Evolutionary conservation across 1,284 basidiomycete species (phyloP), one percentile per base, ranked within the genome.

Genomic region (Ustilago xerochloae): DNA sequence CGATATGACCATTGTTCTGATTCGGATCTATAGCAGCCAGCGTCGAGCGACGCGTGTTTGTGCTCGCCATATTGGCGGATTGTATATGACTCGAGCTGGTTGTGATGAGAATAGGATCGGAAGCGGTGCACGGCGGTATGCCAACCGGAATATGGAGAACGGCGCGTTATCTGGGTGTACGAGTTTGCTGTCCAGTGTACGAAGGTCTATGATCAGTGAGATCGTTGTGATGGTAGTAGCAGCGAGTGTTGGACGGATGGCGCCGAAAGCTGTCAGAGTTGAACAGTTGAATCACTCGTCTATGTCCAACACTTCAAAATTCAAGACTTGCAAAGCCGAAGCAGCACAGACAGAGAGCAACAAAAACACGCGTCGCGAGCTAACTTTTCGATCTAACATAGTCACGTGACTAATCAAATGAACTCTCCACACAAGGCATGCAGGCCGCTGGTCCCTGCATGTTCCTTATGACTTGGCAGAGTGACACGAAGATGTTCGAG

Each of bases 21-120:
- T 80, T 80, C n/a, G 74, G 53, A 33, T 80, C 78, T 45, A 80
- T 65, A 12, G 74, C 73, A 22, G 74, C 77, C 9, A 80, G 73
- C 54, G 77, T 80, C 63, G 69, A 74, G 6, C 78, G 76, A 49
- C 77, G 78, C 46, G 59, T 60, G 52, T 63, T 58, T n/a, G 63
- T 56, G 53, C 56, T 66, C 35, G 67, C 53, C 73, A 75, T 75
- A n/a, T 22, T 63, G 33, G 48, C 33, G 46, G 22, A 39, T 7
- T n/a, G 10, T 36, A 7, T 13, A 12, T 4, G 30, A 24, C 41
- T 7, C n/a, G n/a, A 24, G 41, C 26, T 24, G 22, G 16, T 24
- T 13, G 28, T 53, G 48, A 39, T 58, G 50, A 45, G 54, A 45
- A 9, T 59, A 48, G 36, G 51, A n/a, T 32, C 24, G 45, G 29